Conservation (phyloP, 2,329 filamentous ascomycete species). For the Aspergillus sp. region DNA sequence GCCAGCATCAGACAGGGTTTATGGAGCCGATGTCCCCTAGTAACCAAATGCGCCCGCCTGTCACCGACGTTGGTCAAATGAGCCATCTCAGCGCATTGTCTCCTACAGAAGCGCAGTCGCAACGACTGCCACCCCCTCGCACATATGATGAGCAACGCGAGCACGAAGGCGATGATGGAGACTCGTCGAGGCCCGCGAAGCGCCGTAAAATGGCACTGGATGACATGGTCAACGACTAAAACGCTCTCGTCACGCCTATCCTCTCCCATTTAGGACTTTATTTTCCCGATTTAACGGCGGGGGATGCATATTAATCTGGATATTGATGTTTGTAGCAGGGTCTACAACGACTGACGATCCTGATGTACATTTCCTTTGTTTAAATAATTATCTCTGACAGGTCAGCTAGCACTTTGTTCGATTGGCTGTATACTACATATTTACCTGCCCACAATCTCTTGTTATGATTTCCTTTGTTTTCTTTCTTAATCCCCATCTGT, state of each 20-base stretch:
- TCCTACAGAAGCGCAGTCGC: conserved; percentile 18
- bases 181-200: conserved; percentile 32
- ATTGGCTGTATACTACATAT: conserved; percentile 2
- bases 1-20: conserved; percentile 22
- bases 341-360: conserved; percentile 22
- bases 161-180: conserved; percentile 21
- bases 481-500: not conserved
- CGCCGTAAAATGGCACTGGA: conserved; percentile 42
- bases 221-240: conserved; percentile 41
- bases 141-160: conserved; percentile 16
- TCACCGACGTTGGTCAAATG: conserved; percentile 22
- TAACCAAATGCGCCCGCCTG: conserved; percentile 26
- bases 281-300: not conserved
- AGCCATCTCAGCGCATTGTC: conserved; percentile 17
- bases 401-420: not conserved
- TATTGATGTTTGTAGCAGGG: conserved; percentile 21
- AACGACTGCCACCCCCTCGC: conserved; percentile 17
- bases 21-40: conserved; percentile 29
- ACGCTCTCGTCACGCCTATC: not conserved
- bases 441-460: not conserved
- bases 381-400: conserved; percentile 4
- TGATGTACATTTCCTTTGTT: conserved; percentile 24
- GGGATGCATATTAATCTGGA: not conserved
- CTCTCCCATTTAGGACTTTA: not conserved
- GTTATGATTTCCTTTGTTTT: not conserved